Percentiles rank a stretch among this genome's conserved stretches.
Evolutionary conservation across 2,329 filamentous ascomycete species (phyloP).

Genomic region (Nemania sp.): DNA sequence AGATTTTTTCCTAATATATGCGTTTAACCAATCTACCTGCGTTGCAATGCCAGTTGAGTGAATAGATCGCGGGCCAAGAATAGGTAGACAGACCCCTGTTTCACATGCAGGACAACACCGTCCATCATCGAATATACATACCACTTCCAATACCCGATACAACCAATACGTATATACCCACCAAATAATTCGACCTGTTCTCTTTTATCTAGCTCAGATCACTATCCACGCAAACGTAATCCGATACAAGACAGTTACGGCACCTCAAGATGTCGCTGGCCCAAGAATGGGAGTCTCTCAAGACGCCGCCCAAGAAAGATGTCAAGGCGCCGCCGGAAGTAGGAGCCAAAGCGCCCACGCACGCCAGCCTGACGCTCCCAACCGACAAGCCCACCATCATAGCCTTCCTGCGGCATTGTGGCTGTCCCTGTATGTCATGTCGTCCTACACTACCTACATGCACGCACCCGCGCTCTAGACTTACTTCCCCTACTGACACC

Average conservation of each 20-base stretch:
- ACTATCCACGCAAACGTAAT: background rate
- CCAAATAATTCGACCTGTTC: slow-evolving; percentile 2
- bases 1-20: too few relatives aligned
- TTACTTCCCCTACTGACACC: background rate
- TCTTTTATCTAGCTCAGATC: background rate
- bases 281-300: slow-evolving; percentile 49
- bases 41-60: too few relatives aligned
- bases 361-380: slow-evolving; percentile 57
- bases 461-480: background rate
- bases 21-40: too few relatives aligned
- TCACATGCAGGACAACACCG: slow-evolving; percentile 19
- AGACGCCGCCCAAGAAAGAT: slow-evolving; percentile 47
- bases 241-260: slow-evolving; percentile 1
- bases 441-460: background rate
- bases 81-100: slow-evolving; percentile 15
- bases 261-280: slow-evolving; percentile 33
- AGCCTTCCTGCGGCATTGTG: slow-evolving; percentile 73
- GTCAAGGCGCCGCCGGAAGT: slow-evolving; percentile 54
- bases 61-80: background rate
- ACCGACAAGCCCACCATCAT: slow-evolving; percentile 62
- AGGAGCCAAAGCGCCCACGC: slow-evolving; percentile 60
- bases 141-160: too few relatives aligned
- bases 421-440: slow-evolving; percentile 69
- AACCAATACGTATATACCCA: slow-evolving; percentile 8
- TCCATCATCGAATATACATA: slow-evolving; percentile 1